A percentile compares a stretch with the other conserved stretches of the same genome.
These are phyloP conservation scores for Trichoderma harzianum DNA, from an alignment of 2,329 filamentous ascomycete species.

Conservation along the genomic window DNA sequence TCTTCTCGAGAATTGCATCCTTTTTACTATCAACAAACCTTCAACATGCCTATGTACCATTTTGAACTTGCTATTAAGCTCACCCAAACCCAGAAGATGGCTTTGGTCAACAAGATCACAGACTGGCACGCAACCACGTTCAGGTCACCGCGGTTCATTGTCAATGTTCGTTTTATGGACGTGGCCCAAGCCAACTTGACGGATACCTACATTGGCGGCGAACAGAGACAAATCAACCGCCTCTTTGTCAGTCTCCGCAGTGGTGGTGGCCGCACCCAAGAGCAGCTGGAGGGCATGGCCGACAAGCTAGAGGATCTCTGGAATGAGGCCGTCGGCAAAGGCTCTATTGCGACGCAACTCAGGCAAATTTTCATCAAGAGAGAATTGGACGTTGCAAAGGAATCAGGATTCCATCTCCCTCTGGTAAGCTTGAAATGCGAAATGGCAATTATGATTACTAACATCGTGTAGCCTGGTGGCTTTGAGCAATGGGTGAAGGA, in stretches of 20 bases:
- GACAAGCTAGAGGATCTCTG: slow-evolving; percentile 17
- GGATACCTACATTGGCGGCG: slow-evolving; percentile 13
- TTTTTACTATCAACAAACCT: background rate
- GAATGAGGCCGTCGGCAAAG: slow-evolving; percentile 12
- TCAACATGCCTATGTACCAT: slow-evolving; percentile 15
- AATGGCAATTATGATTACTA: background rate
- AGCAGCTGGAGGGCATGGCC: slow-evolving; percentile 11
- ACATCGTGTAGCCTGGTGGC: slow-evolving; percentile 1
- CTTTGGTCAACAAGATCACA: slow-evolving; percentile 12
- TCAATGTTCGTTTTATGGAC: slow-evolving; percentile 19
- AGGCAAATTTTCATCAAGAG: slow-evolving; percentile 10
- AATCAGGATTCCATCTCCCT: slow-evolving; percentile 16
- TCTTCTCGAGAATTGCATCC: background rate
- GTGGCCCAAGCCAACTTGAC: slow-evolving; percentile 1
- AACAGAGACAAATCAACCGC: slow-evolving; percentile 8
- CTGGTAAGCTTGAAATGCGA: background rate
- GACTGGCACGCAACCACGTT: slow-evolving; percentile 20
- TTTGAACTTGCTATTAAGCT: slow-evolving; percentile 17
- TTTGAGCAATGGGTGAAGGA: slow-evolving; percentile 18
- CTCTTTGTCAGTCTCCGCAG: slow-evolving; percentile 18
- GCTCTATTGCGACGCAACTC: slow-evolving; percentile 1
- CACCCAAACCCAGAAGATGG: slow-evolving; percentile 13
- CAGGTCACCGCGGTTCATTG: slow-evolving; percentile 16
- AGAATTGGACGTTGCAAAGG: slow-evolving; percentile 14
- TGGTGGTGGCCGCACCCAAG: slow-evolving; percentile 6